phyloP scores from a whole-genome alignment of 1,139 yeast species.

The Lodderomyces theae region DNA sequence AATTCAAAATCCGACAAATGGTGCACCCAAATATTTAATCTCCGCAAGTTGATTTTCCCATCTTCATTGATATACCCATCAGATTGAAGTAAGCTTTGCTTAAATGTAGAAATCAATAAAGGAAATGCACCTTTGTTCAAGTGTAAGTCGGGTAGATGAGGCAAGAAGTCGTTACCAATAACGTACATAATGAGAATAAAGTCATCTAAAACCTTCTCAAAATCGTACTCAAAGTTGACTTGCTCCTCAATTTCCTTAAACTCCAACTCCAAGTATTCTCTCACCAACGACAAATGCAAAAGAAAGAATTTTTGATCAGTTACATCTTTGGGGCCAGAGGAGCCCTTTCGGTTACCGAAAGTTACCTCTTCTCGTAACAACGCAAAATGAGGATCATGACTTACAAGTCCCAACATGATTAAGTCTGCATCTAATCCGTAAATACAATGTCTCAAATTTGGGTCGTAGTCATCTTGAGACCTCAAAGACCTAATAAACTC shows the following conservation, averaged over 20 bases:
- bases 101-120: slow-evolving; percentile 80
- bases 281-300: slow-evolving; percentile 78
- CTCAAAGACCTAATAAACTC: slow-evolving; percentile 84
- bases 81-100: slow-evolving; percentile 65
- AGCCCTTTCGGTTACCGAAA: slow-evolving; percentile 63
- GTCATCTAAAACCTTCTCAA: slow-evolving; percentile 90
- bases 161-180: slow-evolving; percentile 97
- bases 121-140: slow-evolving; percentile 97
- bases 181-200: slow-evolving; percentile 89
- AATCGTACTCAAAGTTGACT: slow-evolving; percentile 69
- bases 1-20: slow-evolving; percentile 68
- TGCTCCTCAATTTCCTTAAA: slow-evolving; percentile 67
- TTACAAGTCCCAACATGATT: slow-evolving; percentile 92
- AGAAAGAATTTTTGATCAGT: slow-evolving; percentile 79
- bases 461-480: slow-evolving; percentile 69
- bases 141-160: slow-evolving; percentile 93
- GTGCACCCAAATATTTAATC: slow-evolving; percentile 74
- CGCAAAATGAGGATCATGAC: slow-evolving; percentile 96
- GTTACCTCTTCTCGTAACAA: slow-evolving; percentile 92
- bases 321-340: slow-evolving; percentile 46
- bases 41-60: slow-evolving; percentile 73
- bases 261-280: slow-evolving; percentile 90
- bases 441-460: slow-evolving; percentile 90
- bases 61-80: slow-evolving; percentile 85
- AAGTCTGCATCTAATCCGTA: slow-evolving; percentile 98